phyloP scores from a whole-genome alignment of 75 land plant genomes.

The Pinus taeda region DNA sequence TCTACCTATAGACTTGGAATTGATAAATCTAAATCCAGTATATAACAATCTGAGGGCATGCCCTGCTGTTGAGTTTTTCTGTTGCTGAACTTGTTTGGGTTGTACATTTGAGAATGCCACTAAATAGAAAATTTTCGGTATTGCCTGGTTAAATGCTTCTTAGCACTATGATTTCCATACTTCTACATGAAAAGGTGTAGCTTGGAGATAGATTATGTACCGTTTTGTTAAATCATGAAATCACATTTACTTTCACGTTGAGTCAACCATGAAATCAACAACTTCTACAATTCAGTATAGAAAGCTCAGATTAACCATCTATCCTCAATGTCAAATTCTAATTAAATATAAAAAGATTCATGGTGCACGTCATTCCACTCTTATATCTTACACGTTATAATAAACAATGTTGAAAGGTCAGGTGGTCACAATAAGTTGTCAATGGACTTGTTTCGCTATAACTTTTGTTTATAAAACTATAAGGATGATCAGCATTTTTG shows the following conservation, averaged over 20 bases:
- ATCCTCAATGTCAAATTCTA: background rate
- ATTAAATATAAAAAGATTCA: background rate
- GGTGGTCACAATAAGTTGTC: background rate
- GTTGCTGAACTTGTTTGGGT: background rate
- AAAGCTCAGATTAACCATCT: background rate
- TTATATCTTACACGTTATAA: background rate
- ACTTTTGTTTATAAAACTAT: background rate
- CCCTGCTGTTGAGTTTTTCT: background rate
- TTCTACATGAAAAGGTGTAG: background rate
- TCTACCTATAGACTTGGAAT: background rate
- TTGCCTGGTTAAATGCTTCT: no score
- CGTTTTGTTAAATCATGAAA: no score
- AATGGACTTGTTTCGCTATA: background rate
- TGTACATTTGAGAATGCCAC: background rate
- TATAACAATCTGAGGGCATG: background rate
- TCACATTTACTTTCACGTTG: background rate
- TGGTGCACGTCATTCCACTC: background rate
- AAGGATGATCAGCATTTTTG: background rate
- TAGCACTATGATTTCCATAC: background rate
- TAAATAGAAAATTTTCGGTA: background rate
- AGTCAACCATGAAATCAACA: background rate
- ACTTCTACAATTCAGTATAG: background rate
- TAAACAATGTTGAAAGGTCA: background rate
- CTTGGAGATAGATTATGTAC: background rate
- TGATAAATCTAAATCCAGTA: background rate